Base-by-base conservation (phyloP, 768 basidiomycete species). In the Boletus sp. region DNA sequence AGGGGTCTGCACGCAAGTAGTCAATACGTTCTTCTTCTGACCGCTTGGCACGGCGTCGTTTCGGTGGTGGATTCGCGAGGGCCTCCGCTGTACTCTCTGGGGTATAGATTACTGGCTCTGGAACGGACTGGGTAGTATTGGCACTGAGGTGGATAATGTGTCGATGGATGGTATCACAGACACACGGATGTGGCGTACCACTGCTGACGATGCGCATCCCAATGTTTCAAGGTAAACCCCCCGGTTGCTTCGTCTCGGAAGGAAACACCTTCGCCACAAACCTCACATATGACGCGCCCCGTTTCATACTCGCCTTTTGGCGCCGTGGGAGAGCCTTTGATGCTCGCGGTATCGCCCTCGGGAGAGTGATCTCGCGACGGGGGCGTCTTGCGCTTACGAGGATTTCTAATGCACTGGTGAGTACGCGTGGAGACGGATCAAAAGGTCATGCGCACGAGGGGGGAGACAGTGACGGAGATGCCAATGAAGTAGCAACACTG, bases 11-110 rank as follows among this genome's bases (percentile, higher is more conserved):
- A 47, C 83, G 80, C 56, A 81, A 64, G 57, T 89, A 89, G 45
- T 84, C 81, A 60, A 89, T 89, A 18, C 87, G 84, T 57, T 89
- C 87, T 39, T 88, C 87, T 59, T 91, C 89, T 0, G 87, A 85
- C 37, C 89, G 81, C 64, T 90, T 90, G 0, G 88, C 86, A 33
- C 89, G 80, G 5, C 88, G 82, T 18, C 87, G 83, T 65, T 89
- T 89, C 14, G 78, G 70, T 0, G 81, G 79, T 4, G 80, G 80
- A 64, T 80, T 77, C 2, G 76, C 70, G n/a, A 76, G 71, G 14
- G 74, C 67, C 57, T 77, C 75, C 14, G 72, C 75, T 15, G 75
- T 69, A 56, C 68, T 74, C 60, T 75, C 76, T 6, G 77, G 79
- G 30, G 76, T 77, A 63, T 76, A 77, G 33, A 77, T 75, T 15